These are phyloP conservation scores for Schizochytrium sp. DNA, from an alignment of 108 stramenopile genomes.

Conservation along the genomic window DNA sequence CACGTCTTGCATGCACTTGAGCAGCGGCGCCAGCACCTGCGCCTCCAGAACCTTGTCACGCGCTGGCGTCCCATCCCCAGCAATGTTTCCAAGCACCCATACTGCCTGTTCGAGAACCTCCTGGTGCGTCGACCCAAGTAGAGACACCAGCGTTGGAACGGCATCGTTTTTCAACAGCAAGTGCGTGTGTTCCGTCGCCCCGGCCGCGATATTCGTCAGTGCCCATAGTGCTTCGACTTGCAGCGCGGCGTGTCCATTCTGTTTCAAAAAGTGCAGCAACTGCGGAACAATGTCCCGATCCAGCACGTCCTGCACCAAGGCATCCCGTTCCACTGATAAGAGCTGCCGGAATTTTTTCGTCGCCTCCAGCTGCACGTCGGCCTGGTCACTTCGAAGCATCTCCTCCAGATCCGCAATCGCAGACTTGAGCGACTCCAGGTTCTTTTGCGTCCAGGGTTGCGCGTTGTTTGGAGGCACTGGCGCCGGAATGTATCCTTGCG, in stretches of 20 bases:
- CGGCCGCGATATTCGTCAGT: slow-evolving; percentile 95
- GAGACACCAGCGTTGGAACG: slow-evolving; percentile 84
- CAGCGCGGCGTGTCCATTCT: slow-evolving; percentile 38
- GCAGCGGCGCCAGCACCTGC: slow-evolving; percentile 83
- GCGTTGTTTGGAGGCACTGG: neutral
- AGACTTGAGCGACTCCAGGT: neutral
- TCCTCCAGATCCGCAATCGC: neutral
- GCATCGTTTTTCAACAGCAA: slow-evolving; percentile 94
- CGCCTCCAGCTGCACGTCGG: slow-evolving; percentile 1
- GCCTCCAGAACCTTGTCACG: slow-evolving; percentile 85
- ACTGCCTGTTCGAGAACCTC: slow-evolving; percentile 96
- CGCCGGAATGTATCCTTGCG: neutral
- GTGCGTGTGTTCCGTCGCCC: slow-evolving; percentile 88
- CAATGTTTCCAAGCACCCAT: slow-evolving; percentile 98
- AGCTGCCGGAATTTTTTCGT: slow-evolving; percentile 29
- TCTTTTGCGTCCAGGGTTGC: neutral
- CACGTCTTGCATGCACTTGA: slow-evolving; percentile 68
- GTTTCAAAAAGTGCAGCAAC: slow-evolving; percentile 21
- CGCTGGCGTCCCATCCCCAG: slow-evolving; percentile 92
- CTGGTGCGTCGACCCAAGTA: slow-evolving; percentile 79
- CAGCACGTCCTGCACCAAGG: slow-evolving; percentile 25
- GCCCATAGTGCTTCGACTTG: slow-evolving; percentile 99
- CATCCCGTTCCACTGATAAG: slow-evolving; percentile 20
- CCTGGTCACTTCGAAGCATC: slow-evolving; percentile 11
- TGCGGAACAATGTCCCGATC: slow-evolving; percentile 25